phyloP scores from a whole-genome alignment of 1,284 basidiomycete species.

The Cutaneotrichosporon dermatis region DNA sequence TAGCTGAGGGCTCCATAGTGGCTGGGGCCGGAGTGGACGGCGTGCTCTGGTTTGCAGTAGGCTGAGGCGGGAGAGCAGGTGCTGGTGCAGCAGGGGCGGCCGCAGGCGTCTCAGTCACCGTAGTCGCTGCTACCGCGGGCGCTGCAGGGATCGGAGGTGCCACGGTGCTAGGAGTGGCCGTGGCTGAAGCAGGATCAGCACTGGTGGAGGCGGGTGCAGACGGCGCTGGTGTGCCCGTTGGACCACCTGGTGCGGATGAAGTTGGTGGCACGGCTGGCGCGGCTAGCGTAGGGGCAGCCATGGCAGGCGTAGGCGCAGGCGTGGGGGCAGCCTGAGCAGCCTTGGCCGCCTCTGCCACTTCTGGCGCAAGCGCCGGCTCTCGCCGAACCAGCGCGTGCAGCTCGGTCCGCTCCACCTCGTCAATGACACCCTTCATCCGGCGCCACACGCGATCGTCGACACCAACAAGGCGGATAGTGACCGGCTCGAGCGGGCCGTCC shows the following conservation, averaged over 20 bases:
- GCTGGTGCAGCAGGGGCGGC: too few relatives aligned
- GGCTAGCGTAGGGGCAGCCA: not conserved
- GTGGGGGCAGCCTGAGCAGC: not conserved
- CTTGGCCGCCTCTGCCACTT: constrained; percentile 6
- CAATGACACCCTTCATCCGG: constrained; percentile 30
- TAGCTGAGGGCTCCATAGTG: not conserved
- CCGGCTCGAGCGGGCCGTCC: constrained; percentile 26
- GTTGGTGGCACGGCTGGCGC: not conserved
- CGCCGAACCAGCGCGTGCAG: constrained; percentile 22
- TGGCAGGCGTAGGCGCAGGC: not conserved
- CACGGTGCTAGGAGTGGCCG: not conserved
- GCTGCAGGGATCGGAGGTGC: not conserved
- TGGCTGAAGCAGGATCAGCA: not conserved
- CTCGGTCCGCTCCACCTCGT: constrained; percentile 28
- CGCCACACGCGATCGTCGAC: constrained; percentile 33
- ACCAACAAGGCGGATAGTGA: constrained; percentile 34
- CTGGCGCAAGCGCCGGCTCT: constrained; percentile 24
- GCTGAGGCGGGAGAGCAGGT: too few relatives aligned
- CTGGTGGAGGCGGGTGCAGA: too few relatives aligned
- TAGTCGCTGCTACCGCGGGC: not conserved
- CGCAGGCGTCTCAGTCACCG: not conserved
- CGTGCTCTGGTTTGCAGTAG: too few relatives aligned
- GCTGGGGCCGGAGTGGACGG: too few relatives aligned
- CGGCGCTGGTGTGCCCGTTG: not conserved
- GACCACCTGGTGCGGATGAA: not conserved